phyloP scores from a whole-genome alignment of 108 stramenopile species.

The Stephanodiscus triporus region DNA sequence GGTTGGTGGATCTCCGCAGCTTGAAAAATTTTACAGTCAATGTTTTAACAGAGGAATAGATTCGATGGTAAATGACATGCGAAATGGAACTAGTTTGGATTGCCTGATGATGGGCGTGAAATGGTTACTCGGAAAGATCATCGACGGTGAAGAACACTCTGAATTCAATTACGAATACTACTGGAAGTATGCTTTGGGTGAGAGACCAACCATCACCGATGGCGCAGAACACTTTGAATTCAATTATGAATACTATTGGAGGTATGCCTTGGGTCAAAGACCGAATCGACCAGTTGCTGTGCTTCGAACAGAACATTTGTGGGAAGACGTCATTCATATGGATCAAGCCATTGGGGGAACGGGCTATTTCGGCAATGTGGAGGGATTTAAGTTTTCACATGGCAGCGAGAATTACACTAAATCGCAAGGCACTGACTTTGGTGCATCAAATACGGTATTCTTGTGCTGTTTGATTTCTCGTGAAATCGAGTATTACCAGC shows the following conservation, averaged over 20 bases:
- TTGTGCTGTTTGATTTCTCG: constrained; percentile 13
- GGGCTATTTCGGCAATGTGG: not conserved
- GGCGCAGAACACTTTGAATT: constrained; percentile 1
- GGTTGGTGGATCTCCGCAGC: not conserved
- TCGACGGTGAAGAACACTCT: not conserved
- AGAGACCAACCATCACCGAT: not conserved
- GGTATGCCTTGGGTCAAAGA: not conserved
- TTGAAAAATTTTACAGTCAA: not conserved
- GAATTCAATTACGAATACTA: constrained; percentile 8
- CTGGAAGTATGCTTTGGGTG: constrained; percentile 1
- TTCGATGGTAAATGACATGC: not conserved
- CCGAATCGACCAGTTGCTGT: constrained; percentile 16
- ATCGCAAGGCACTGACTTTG: not conserved
- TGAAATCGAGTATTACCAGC: constrained; percentile 8
- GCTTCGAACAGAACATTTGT: constrained; percentile 15
- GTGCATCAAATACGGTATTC: not conserved
- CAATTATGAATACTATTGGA: constrained; percentile 8
- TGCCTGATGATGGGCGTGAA: constrained; percentile 3
- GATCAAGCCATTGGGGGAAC: not conserved
- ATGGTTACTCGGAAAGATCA: not conserved
- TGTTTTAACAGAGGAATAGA: constrained; percentile 9
- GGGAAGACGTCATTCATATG: constrained; percentile 8
- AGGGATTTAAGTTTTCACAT: not conserved
- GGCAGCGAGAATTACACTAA: constrained; percentile 7
- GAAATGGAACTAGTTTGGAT: not conserved